Evolutionary conservation across 2,329 filamentous ascomycete genomes (phyloP), one percentile per base, ranked within the genome.

Genomic region (Diaporthe citri): DNA sequence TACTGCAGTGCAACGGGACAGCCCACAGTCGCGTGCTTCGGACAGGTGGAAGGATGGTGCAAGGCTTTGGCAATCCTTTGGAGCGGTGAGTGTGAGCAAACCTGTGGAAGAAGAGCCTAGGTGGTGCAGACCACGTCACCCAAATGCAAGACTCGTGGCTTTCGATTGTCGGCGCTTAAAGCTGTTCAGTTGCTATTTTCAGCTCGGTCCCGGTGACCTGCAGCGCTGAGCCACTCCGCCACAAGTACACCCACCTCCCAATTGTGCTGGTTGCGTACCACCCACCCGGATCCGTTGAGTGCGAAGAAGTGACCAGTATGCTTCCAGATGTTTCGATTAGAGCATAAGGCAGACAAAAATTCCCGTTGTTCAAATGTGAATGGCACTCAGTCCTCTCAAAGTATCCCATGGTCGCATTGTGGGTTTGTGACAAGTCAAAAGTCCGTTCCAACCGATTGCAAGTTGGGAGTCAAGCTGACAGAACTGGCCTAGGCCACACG

Each of bases 191-290:
- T 64, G 15, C 60, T 64, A 64, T 64, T 64, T 64, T 64, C 60
- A 64, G 60, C 60, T 64, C 60, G 39, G 39, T 64, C 15, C 59
- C n/a, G 56, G 10, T 48, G 60, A 64, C 41, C 60, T 64, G 60
- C 60, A 64, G 60, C 41, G 60, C 60, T n/a, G 43, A 64, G 60
- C 60, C 60, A 64, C 60, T 64, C 9, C 31, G 28, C 17, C 25
- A 46, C 41, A 28, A 13, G n/a, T 28, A 46, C 41, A 46, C 41
- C 59, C 39, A 64, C 59, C 25, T 48, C 43, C 9, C 43, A 48
- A 48, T 39, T 39, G 43, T 48, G 43, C 59, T 34, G 59, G 41
- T 15, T 64, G 41, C n/a, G 59, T 46, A 64, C 59, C 17, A 64
- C 41, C 25, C 39, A 31, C 59, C 25, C 25, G 12, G 20, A 46